A percentile compares a stretch with the other conserved stretches of the same genome.
These are phyloP conservation scores for Solanum corneliomulleri DNA, from an alignment of 257 asterid species.

Conservation along the genomic window DNA sequence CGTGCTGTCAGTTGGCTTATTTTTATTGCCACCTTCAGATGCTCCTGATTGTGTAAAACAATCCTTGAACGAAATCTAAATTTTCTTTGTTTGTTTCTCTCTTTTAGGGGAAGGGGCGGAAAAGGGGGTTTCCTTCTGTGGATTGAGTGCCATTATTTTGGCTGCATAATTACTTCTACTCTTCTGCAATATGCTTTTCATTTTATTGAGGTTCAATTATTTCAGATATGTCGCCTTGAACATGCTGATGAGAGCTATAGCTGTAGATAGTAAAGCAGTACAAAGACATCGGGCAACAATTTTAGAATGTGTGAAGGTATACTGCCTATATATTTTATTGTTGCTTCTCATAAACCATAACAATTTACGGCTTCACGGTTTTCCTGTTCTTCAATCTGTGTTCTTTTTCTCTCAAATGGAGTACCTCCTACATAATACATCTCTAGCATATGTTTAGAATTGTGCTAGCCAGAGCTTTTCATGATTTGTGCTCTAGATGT, in stretches of 20 bases:
- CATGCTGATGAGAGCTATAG: conserved; percentile 92
- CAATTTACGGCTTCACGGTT: not conserved
- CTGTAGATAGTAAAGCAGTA: conserved; percentile 95
- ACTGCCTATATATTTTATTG: not conserved
- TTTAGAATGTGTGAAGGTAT: conserved; percentile 95
- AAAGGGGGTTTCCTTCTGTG: not conserved
- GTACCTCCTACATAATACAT: not conserved
- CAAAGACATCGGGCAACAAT: conserved; percentile 97
- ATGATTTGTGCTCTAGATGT: not conserved
- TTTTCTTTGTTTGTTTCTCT: not conserved
- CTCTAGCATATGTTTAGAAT: not conserved
- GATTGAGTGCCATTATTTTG: not conserved
- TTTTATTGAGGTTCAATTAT: conserved; percentile 18
- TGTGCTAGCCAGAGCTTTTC: not conserved
- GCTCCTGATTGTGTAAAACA: not conserved
- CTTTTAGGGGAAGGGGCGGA: not conserved
- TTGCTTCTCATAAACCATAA: not conserved
- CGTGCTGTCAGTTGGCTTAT: not conserved
- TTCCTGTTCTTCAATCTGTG: not conserved
- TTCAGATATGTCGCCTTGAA: conserved; percentile 94
- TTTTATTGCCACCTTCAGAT: not conserved
- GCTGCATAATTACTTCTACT: not conserved
- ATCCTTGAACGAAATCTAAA: not conserved
- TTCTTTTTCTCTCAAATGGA: not conserved
- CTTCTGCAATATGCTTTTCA: not conserved